Percentiles rank a stretch among this genome's conserved stretches.
Evolutionary conservation across 2,329 filamentous ascomycete species (phyloP).

Genomic region (Neobulgaria alba): DNA sequence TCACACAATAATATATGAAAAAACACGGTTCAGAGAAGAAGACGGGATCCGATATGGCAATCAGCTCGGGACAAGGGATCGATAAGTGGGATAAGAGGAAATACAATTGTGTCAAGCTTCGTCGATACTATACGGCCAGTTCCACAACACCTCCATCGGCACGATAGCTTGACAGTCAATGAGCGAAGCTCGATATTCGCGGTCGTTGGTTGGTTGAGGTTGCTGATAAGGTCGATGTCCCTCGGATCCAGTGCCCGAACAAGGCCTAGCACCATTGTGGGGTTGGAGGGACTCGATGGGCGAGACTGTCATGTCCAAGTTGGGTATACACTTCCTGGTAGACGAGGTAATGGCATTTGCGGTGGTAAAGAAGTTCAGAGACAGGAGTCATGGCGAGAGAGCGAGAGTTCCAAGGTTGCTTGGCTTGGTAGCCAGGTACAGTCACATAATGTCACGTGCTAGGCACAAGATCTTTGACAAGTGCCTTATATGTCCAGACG

Average conservation of each 20-base stretch:
- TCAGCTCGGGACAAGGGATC: slow-evolving; percentile 20
- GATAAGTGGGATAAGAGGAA: slow-evolving; percentile 17
- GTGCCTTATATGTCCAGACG: too few species aligned
- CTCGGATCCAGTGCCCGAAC: slow-evolving; percentile 16
- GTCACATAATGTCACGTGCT: too few species aligned
- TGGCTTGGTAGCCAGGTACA: too few species aligned
- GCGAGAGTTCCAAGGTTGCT: too few species aligned
- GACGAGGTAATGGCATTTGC: too few species aligned
- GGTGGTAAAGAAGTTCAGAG: too few species aligned
- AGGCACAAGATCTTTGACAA: too few species aligned
- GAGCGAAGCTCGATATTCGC: slow-evolving; percentile 11
- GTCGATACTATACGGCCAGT: slow-evolving; percentile 5
- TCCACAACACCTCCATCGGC: slow-evolving; percentile 10
- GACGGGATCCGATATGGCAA: slow-evolving; percentile 25
- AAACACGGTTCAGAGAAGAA: not conserved
- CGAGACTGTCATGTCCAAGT: slow-evolving; percentile 8
- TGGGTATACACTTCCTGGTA: slow-evolving; percentile 12
- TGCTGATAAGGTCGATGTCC: slow-evolving; percentile 11
- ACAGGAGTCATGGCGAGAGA: too few species aligned
- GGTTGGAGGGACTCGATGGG: slow-evolving; percentile 5
- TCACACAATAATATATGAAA: slow-evolving; percentile 12
- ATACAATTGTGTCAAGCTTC: slow-evolving; percentile 13
- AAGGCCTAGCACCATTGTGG: slow-evolving; percentile 14
- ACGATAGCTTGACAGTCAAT: slow-evolving; percentile 7
- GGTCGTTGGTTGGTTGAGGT: slow-evolving; percentile 15